phyloP scores from a whole-genome alignment of 2,329 filamentous ascomycete species.

The Phoma sp. region DNA sequence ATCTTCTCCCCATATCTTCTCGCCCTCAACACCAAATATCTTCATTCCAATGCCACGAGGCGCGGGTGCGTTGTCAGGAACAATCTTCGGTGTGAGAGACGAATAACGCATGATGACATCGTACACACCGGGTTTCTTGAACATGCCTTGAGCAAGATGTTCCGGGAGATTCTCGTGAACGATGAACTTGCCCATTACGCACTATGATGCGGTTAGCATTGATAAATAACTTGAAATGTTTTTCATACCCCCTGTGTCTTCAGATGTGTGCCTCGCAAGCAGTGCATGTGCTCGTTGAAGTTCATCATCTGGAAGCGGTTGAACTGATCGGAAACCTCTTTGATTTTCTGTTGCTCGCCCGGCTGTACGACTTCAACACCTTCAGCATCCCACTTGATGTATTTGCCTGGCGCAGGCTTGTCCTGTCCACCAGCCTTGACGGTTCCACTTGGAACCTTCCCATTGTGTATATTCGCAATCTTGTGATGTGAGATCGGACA shows the following conservation, averaged over 20 bases:
- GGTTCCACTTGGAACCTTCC: slow-evolving; percentile 32
- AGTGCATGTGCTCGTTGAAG: slow-evolving; percentile 50
- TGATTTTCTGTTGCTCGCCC: slow-evolving; percentile 52
- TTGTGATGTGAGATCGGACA: slow-evolving; percentile 31
- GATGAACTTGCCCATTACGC: slow-evolving; percentile 55
- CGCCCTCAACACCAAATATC: slow-evolving; percentile 55
- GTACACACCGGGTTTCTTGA: slow-evolving; percentile 30
- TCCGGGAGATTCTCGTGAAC: slow-evolving; percentile 51
- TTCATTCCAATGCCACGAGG: slow-evolving; percentile 58
- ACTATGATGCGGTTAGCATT: slow-evolving; percentile 11
- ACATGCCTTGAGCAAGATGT: slow-evolving; percentile 49
- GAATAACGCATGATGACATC: slow-evolving; percentile 39
- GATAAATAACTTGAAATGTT: background rate
- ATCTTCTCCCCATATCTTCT: slow-evolving; percentile 37
- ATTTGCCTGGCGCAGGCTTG: slow-evolving; percentile 40
- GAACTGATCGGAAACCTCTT: slow-evolving; percentile 54
- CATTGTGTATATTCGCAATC: slow-evolving; percentile 37
- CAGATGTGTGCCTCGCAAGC: slow-evolving; percentile 50
- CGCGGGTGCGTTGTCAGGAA: slow-evolving; percentile 45
- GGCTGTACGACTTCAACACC: slow-evolving; percentile 50
- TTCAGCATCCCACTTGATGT: slow-evolving; percentile 50
- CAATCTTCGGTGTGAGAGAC: slow-evolving; percentile 33
- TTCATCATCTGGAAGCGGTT: slow-evolving; percentile 54
- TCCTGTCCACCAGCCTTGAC: slow-evolving; percentile 32
- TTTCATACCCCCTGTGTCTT: slow-evolving; percentile 53